phyloP scores from a whole-genome alignment of 225 moss, liverwort and hornwort genomes.

The Polytrichum formosum region DNA sequence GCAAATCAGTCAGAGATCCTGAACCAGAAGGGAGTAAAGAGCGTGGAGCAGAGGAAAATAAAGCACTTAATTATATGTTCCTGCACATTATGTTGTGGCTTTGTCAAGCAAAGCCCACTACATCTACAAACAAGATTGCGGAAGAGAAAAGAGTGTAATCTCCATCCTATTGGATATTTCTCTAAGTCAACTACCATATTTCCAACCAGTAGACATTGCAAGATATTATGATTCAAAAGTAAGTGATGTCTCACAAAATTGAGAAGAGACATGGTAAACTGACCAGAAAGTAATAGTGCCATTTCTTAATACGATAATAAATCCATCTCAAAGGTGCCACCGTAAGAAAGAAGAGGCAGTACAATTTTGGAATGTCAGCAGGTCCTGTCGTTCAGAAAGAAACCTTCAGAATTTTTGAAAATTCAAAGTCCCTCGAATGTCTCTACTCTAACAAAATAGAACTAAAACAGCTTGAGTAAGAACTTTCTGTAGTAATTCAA shows the following conservation, averaged over 20 bases:
- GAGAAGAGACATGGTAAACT: slow-evolving; percentile 4
- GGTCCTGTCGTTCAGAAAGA: slow-evolving; percentile 54
- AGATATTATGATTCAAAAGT: not conserved
- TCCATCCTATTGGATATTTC: no score
- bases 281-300: slow-evolving; percentile 85
- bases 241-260: not conserved
- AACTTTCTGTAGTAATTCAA: no score
- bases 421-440: no score
- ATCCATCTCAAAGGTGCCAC: slow-evolving; percentile 94
- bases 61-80: no score
- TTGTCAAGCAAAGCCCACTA: no score
- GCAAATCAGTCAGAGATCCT: not conserved
- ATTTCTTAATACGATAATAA: slow-evolving; percentile 97
- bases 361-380: slow-evolving; percentile 85
- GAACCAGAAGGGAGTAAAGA: no score
- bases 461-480: not conserved
- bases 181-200: no score
- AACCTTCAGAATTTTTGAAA: not conserved
- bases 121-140: no score
- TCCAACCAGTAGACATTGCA: no score
- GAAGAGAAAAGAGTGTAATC: no score
- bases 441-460: not conserved
- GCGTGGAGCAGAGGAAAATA: no score
- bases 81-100: no score
- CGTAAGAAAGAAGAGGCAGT: slow-evolving; percentile 84